Evolutionary conservation across 2,329 filamentous ascomycete genomes (phyloP), one percentile per base, ranked within the genome.

Genomic region (Alternaria burnsii): DNA sequence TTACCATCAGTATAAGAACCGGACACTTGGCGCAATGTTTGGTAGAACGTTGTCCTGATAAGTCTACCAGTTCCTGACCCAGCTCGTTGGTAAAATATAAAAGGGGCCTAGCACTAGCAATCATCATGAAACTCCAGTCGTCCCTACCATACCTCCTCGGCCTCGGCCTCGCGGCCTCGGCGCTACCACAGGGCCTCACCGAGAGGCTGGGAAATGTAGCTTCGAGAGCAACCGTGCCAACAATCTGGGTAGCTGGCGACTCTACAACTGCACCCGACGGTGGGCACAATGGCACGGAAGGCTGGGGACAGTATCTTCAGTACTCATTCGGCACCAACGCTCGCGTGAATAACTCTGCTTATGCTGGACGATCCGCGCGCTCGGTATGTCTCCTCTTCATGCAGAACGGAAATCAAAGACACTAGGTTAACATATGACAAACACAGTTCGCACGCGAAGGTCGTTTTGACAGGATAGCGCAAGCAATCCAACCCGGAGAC

Each of bases 321-420:
- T 82, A 85, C 67, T 85, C 82, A 43, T 74, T 85, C 51, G 79
- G 81, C 7, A 71, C 78, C 41, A 76, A 79, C 0, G 67, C 62
- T 0, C 42, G 52, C 4, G 83, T 90, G 7, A 82, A 85, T 61
- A 91, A 91, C 79, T 79, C 85, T 47, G 89, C 89, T 9, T 83
- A 88, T 14, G 88, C 82, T 4, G 89, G 89, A 16, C 86, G 88
- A 34, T 89, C 86, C 10, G 88, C 89, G 1, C 83, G 89, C 34
- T 89, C 86, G 7, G 50, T 52, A 5, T 6, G 34, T 41, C 6
- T 12, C 1, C 22, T 9, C 0, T 8, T 34, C 8, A 1, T 14
- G 14, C 4, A 22, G 2, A 4, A 34, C 1, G 12, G 14, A 34
- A 34, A n/a, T 6, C 7, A 14, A 20, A 3, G 3, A n/a, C 0